phyloP scores from a whole-genome alignment of 1,139 yeast genomes.

The Suhomyces atakaporum region DNA sequence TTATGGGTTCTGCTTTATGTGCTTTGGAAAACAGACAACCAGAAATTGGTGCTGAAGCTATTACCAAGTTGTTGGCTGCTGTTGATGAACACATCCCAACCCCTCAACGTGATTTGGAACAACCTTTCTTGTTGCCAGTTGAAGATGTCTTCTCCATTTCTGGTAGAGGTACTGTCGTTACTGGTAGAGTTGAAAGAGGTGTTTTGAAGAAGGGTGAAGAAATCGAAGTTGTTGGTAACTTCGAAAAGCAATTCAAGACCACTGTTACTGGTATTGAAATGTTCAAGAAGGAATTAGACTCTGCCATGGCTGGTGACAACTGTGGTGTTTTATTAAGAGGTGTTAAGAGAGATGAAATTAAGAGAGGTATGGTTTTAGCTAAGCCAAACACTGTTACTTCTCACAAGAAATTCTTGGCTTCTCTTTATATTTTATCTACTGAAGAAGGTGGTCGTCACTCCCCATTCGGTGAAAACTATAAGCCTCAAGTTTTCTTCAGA shows the following conservation, averaged over 20 bases:
- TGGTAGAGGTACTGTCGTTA: slow-evolving; percentile 99
- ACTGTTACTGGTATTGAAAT: slow-evolving; percentile 98
- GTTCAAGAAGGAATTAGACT: slow-evolving; percentile 98
- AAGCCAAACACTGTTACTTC: slow-evolving; percentile 92
- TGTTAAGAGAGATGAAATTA: slow-evolving; percentile 94
- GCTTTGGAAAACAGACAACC: slow-evolving; percentile 88
- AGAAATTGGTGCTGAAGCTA: slow-evolving; percentile 89
- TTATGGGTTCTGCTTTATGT: slow-evolving; percentile 98
- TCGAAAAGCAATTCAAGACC: slow-evolving; percentile 84
- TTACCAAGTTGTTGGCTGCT: slow-evolving; percentile 81
- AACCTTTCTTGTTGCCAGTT: slow-evolving; percentile 95
- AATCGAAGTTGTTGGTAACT: slow-evolving; percentile 92
- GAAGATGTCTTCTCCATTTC: slow-evolving; percentile 98
- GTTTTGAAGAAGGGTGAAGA: slow-evolving; percentile 96
- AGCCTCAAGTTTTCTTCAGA: slow-evolving; percentile 96
- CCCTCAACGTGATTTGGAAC: slow-evolving; percentile 93
- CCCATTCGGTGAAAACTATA: slow-evolving; percentile 94
- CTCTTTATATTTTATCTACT: slow-evolving; percentile 86
- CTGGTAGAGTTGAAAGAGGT: slow-evolving; percentile 99
- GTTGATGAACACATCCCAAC: slow-evolving; percentile 96
- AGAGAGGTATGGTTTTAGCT: slow-evolving; percentile 97
- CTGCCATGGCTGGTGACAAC: slow-evolving; percentile 98
- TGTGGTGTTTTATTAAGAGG: slow-evolving; percentile 98
- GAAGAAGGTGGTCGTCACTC: slow-evolving; percentile 99
- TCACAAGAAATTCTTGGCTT: slow-evolving; percentile 91